Evolutionary conservation across 257 asterid genomes (phyloP).

Genomic region (Solanum pimpinellifolium): DNA sequence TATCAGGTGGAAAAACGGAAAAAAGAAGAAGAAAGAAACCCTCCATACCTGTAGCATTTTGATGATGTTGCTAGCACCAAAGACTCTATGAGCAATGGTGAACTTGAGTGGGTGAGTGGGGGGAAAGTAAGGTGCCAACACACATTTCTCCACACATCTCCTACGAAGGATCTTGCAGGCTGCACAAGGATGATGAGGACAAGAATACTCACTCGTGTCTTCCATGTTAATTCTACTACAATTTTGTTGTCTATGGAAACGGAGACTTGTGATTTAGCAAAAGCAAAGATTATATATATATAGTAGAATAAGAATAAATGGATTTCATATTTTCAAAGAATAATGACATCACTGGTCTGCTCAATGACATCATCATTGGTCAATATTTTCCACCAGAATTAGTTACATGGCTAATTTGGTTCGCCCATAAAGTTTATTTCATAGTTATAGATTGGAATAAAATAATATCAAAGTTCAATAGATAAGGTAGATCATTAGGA

Average conservation of each 20-base stretch:
- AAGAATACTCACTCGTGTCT: not conserved
- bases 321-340: not conserved
- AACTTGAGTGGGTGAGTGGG: conserved; percentile 25
- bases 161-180: conserved; percentile 28
- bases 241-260: not conserved
- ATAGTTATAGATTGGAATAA: no score
- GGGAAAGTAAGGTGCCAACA: conserved; percentile 24
- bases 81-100: conserved; percentile 24
- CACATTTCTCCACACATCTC: conserved; percentile 22
- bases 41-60: conserved; percentile 14
- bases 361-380: not conserved
- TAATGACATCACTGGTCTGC: not conserved
- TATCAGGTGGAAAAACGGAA: fast-evolving
- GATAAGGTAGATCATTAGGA: no score
- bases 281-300: no score
- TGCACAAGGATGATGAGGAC: conserved; percentile 21
- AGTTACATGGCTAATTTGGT: not conserved
- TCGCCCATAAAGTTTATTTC: no score
- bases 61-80: conserved; percentile 35
- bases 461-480: no score
- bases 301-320: no score
- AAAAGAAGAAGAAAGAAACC: not conserved
- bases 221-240: not conserved
- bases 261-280: not conserved
- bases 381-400: not conserved